Evolutionary conservation across 768 basidiomycete species (phyloP).

Genomic region (Panellus pusillus): DNA sequence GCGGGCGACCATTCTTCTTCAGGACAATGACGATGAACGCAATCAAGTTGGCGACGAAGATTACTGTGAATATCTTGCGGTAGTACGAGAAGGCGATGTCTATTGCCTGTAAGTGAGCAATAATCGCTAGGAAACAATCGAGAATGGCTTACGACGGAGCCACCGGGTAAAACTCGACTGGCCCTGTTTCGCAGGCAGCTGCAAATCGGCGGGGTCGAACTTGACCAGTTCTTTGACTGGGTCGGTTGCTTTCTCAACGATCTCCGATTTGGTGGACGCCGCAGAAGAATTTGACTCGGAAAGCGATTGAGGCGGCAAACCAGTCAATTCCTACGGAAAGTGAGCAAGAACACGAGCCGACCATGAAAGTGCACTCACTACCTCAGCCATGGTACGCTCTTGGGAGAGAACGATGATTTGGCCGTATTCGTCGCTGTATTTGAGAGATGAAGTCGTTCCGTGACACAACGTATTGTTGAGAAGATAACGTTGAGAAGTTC

Average conservation of each 20-base stretch:
- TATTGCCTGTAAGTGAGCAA: constrained; percentile 21
- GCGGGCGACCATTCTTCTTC: constrained; percentile 33
- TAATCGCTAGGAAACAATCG: background rate
- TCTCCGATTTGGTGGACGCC: background rate
- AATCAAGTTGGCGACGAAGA: constrained; percentile 51
- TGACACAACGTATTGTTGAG: no score
- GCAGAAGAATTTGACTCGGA: background rate
- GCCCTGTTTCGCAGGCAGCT: constrained; percentile 22
- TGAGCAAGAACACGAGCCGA: no score
- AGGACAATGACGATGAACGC: constrained; percentile 43
- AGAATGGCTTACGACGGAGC: constrained; percentile 14
- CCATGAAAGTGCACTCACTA: no score
- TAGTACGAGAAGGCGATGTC: constrained; percentile 33
- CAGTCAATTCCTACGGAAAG: background rate
- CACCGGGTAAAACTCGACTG: constrained; percentile 15
- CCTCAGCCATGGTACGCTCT: no score
- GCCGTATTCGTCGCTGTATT: no score
- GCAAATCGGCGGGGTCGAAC: constrained; percentile 2
- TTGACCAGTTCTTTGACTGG: background rate
- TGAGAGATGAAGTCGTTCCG: no score
- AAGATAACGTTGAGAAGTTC: no score
- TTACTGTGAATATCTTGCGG: constrained; percentile 52
- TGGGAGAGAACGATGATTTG: no score
- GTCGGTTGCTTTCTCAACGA: constrained; percentile 5
- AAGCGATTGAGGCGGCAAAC: background rate